Base-by-base conservation (phyloP, 257 asterid species). In the Przewalskia tangutica region DNA sequence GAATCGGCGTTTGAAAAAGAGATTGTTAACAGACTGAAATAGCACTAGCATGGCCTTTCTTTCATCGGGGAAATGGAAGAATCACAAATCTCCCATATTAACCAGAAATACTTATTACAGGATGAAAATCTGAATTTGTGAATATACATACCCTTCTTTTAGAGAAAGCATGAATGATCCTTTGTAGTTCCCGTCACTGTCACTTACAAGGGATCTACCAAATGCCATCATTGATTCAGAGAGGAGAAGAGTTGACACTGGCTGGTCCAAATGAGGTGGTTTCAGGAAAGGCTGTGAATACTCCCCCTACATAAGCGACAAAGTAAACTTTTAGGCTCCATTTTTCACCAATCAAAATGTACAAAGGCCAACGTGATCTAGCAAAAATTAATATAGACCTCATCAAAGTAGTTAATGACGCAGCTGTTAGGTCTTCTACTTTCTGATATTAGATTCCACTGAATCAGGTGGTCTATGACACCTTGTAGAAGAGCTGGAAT, bases 211-310 rank as follows among this genome's bases (percentile, higher is more conserved):
- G 77, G 91, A 85, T 83, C 95, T 91, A 32, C 99, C 99, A 27
- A 96, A 94, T n/a, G 95, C 98, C 98, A 96, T 96, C 44, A 88
- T 92, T 82, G 99, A 96, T 44, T 93, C 94, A 10, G 94, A 91
- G 83, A 96, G 97, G 80, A 96, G 88, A 83, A 96, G 94, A 60
- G 97, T 94, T 44, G 94, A 89, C 64, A 96, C 86, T 51, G 99
- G 99, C 88, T 93, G 97, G 56, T 93, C 98, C 82, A 96, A 80
- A 86, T 96, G 99, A 77, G 99, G 99, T 83, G 99, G 98, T 83
- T 93, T 96, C 42, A 92, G 84, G 85, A 94, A 96, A 66, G 99
- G 99, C 82, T 96, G 99, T 81, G 99, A 96, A 85, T 91, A 90
- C 80, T 92, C 99, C 71, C 96, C 98, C 99, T 96, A 20, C 86